Base-by-base conservation (phyloP, 768 basidiomycete species). In the Boletus bicolor region DNA sequence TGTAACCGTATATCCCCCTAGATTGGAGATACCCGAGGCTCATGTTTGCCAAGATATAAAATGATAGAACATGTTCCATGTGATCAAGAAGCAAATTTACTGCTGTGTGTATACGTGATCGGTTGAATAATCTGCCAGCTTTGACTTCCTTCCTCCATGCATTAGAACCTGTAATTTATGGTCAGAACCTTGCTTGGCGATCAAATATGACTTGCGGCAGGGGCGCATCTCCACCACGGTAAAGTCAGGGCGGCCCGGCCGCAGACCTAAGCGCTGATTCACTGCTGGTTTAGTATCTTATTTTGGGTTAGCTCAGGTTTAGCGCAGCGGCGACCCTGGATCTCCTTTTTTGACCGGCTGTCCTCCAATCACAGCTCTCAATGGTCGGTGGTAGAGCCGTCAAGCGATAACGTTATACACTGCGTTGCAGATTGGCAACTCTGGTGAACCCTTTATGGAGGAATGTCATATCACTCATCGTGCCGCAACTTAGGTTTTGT, bases 21-120 rank as follows among this genome's bases (percentile, higher is more conserved):
- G 55, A 68, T 49, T 48, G 28, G 48, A 50, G 54, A 67, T 68
- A 68, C 66, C 66, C 67, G 11, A 24, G 21, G 21, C 21, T 34
- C 37, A 43, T 56, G 44, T 55, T 53, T 47, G 26, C 44, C 28
- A 51, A 51, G 10, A 39, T 32, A 42, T 36, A 44, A 47, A 42
- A 42, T 17, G 32, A 44, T 52, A 1, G n/a, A 47, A 17, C 37
- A 17, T n/a, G 39, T 15, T n/a, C 24, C 46, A 37, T 15, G 35
- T 21, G 46, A 49, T 30, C 15, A 19, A 24, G 11, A 44, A 28
- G 24, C 44, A 15, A 38, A 7, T 30, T 30, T 30, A 26, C 12
- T 38, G 14, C 4, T 28, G 28, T 28, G 11, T 8, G 24, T 67
- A 24, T 24, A 62, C 63, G 63, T 62, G 63, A 65, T 53, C n/a